Evolutionary conservation across 179 eudicot species (phyloP), one percentile per base, ranked within the genome.

Genomic region (Carnegiea gigantea): DNA sequence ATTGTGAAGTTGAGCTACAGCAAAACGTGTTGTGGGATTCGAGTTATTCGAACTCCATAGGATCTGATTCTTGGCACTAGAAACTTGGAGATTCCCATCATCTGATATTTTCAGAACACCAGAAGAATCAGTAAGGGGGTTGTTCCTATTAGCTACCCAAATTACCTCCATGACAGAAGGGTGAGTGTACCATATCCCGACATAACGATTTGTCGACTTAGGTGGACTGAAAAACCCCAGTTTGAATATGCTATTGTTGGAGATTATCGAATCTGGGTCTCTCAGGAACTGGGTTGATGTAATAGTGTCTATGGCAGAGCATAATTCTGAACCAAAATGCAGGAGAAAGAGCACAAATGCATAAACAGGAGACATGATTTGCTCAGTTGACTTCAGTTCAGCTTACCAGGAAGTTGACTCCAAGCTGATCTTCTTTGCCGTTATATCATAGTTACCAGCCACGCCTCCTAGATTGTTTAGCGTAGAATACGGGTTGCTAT

Each of bases 41-140:
- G 77, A 48, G 30, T 78, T 46, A 73, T 82, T 78, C 33, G 88
- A 73, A 10, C 85, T 81, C 88, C 89, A 85, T 33, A 87, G 30
- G 20, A 51, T 76, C 48, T 46, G 28, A 77, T 76, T 74, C 6
- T 51, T 68, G 51, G 46, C 30, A 75, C 75, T 79, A 20, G 57
- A 57, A 13, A 83, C 43, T 78, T 48, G 79, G 3, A 83, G 76
- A 40, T 74, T 75, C 23, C 85, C 85, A 49, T 79, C 46, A 12
- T 48, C 79, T 53, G 82, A 79, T 64, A 83, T n/a, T 40, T 53
- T 75, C 14, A 83, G 48, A 53, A 73, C 57, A 48, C 82, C 82
- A 64, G 81, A 59, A 30, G 82, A 73, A 83, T 79, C 82, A 51
- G 78, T 65, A 0, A 83, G 28, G 9, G 85, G 85, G 21, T 40